Percentiles rank a stretch among this genome's conserved stretches.
phyloP scores from a whole-genome alignment of 2,329 filamentous ascomycete species.

The Venturia nashicola region DNA sequence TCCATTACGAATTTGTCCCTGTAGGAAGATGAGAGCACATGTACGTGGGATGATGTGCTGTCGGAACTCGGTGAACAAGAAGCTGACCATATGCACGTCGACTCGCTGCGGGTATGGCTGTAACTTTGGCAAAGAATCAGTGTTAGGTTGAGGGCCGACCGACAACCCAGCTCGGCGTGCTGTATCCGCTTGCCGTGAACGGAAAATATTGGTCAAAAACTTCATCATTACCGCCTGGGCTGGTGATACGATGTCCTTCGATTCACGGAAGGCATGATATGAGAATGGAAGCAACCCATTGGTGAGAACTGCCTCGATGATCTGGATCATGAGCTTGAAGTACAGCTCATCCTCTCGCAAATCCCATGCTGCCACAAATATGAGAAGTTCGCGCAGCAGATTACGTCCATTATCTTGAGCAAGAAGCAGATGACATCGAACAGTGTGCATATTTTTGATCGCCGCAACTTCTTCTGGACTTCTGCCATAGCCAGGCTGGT shows the following conservation, averaged over 20 bases:
- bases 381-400: conserved; percentile 75
- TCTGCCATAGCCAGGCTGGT: conserved; percentile 40
- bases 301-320: conserved; percentile 83
- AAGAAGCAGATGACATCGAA: conserved; percentile 77
- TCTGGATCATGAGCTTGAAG: conserved; percentile 92
- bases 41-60: conserved; percentile 89
- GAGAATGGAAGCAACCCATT: conserved; percentile 84
- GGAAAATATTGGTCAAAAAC: conserved; percentile 80
- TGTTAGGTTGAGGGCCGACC: conserved; percentile 33
- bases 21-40: conserved; percentile 84
- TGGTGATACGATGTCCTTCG: conserved; percentile 91
- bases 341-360: conserved; percentile 87
- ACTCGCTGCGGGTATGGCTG: conserved; percentile 31
- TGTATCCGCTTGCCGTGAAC: conserved; percentile 39
- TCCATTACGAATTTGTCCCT: conserved; percentile 74
- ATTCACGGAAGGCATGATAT: conserved; percentile 81
- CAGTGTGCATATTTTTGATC: conserved; percentile 71
- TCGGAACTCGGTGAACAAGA: conserved; percentile 85
- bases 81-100: conserved; percentile 62
- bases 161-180: conserved; percentile 55
- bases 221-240: conserved; percentile 89
- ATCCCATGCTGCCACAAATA: conserved; percentile 96
- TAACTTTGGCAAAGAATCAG: background rate
- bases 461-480: conserved; percentile 38
- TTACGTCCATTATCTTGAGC: conserved; percentile 86